These are phyloP conservation scores for Metschnikowia bowlesiae DNA, from an alignment of 805 yeast species.

Conservation along the genomic window DNA sequence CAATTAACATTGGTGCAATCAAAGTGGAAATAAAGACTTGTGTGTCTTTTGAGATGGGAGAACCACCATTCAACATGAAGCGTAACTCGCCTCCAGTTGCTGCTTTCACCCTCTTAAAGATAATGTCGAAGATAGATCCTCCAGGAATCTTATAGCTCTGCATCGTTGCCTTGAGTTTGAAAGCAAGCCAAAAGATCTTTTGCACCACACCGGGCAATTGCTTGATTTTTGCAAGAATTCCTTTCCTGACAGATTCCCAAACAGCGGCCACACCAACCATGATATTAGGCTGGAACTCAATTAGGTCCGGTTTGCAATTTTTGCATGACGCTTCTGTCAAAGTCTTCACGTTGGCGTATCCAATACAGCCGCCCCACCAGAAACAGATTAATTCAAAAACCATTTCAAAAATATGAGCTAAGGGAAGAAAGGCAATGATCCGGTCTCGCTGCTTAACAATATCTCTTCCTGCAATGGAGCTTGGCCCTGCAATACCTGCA, in stretches of 20 bases:
- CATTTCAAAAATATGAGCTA: constrained; percentile 94
- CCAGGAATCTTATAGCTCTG: constrained; percentile 70
- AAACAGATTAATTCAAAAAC: constrained; percentile 75
- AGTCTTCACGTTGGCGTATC: constrained; percentile 92
- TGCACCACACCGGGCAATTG: constrained; percentile 63
- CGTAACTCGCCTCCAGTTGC: constrained; percentile 93
- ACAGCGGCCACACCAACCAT: constrained; percentile 99
- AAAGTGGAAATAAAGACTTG: constrained; percentile 74
- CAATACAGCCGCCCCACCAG: constrained; percentile 86
- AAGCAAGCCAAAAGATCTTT: constrained; percentile 87
- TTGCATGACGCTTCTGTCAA: constrained; percentile 75
- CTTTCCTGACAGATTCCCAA: constrained; percentile 95
- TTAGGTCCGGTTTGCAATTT: constrained; percentile 86
- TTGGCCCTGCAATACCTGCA: constrained; percentile 84
- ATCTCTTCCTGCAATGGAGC: constrained; percentile 53
- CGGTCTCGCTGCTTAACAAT: constrained; percentile 57
- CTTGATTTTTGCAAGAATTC: constrained; percentile 71
- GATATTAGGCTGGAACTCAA: constrained; percentile 80
- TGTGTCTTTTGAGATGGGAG: constrained; percentile 77
- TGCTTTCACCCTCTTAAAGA: constrained; percentile 83
- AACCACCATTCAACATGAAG: constrained; percentile 82
- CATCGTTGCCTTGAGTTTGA: constrained; percentile 63
- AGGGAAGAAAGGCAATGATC: constrained; percentile 82
- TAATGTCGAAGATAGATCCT: constrained; percentile 62
- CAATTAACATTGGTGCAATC: constrained; percentile 82